These are phyloP conservation scores for Haplosporangium sp. DNA, from an alignment of 371 early-diverging fungal species.

Conservation along the genomic window DNA sequence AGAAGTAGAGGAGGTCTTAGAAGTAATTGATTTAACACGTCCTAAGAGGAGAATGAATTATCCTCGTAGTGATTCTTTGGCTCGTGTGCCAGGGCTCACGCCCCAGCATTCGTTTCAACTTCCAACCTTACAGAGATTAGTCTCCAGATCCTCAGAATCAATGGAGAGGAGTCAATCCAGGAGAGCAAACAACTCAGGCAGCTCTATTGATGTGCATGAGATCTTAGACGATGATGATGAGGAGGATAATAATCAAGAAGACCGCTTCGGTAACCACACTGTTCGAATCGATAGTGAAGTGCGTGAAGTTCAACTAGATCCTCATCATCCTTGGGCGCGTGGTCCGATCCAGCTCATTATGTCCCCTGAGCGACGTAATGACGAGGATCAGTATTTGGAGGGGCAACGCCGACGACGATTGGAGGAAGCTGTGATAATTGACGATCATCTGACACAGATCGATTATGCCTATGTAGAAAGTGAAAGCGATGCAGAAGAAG, in stretches of 20 bases:
- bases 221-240: slow-evolving; percentile 38
- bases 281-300: slow-evolving; percentile 41
- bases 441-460: slow-evolving; percentile 28
- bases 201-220: slow-evolving; percentile 28
- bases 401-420: slow-evolving; percentile 14
- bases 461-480: slow-evolving; percentile 35
- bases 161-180: slow-evolving; percentile 30
- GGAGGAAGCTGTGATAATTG: slow-evolving; percentile 25
- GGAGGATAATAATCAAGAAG: slow-evolving; percentile 20
- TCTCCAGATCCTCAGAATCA: slow-evolving; percentile 37
- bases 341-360: slow-evolving; percentile 45
- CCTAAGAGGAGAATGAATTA: slow-evolving; percentile 25
- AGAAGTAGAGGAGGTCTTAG: slow-evolving; percentile 32
- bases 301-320: slow-evolving; percentile 37
- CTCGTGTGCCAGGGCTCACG: slow-evolving; percentile 32
- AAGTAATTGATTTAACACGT: slow-evolving; percentile 43
- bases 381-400: slow-evolving; percentile 11
- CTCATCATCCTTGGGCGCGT: slow-evolving; percentile 43
- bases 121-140: slow-evolving; percentile 37
- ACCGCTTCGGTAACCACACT: slow-evolving; percentile 33
- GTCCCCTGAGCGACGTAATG: slow-evolving; percentile 9
- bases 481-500: slow-evolving; percentile 50
- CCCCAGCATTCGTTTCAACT: slow-evolving; percentile 27
- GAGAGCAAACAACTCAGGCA: slow-evolving; percentile 5
- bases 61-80: slow-evolving; percentile 28